phyloP scores from a whole-genome alignment of 805 yeast species.

The Huiozyma naganishii region DNA sequence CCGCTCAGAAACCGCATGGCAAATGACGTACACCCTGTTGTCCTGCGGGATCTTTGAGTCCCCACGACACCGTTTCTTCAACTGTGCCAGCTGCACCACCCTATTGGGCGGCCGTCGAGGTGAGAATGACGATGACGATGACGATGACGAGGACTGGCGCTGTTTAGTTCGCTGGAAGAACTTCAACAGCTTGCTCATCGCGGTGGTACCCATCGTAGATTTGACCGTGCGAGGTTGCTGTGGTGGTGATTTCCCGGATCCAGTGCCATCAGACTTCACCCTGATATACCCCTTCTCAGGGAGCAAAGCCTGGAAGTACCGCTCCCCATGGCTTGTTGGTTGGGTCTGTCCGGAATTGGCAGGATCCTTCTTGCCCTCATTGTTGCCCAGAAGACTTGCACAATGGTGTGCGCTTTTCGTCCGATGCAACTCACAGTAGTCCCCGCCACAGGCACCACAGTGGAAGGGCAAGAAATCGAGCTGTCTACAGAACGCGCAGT shows the following conservation, averaged over 20 bases:
- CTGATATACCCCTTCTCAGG: slow-evolving; percentile 23
- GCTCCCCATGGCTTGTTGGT: slow-evolving; percentile 7
- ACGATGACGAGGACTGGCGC: neutral
- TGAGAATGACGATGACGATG: neutral
- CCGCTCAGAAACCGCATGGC: slow-evolving; percentile 13
- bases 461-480: slow-evolving; percentile 27
- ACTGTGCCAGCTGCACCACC: slow-evolving; percentile 9
- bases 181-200: slow-evolving; percentile 17
- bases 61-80: slow-evolving; percentile 19
- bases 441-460: slow-evolving; percentile 20
- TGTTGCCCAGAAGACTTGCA: slow-evolving; percentile 8
- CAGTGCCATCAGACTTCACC: slow-evolving; percentile 2
- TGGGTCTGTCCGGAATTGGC: neutral
- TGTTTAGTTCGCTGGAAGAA: slow-evolving; percentile 16
- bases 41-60: slow-evolving; percentile 18
- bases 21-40: slow-evolving; percentile 20
- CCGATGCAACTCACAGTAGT: slow-evolving; percentile 24
- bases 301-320: slow-evolving; percentile 19
- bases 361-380: neutral
- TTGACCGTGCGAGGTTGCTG: slow-evolving; percentile 1
- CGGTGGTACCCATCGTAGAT: slow-evolving; percentile 10
- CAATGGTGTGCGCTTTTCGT: slow-evolving; percentile 22
- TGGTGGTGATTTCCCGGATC: too few relatives aligned
- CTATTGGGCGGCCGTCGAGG: slow-evolving; percentile 3
- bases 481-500: slow-evolving; percentile 24